Evolutionary conservation across 2,329 filamentous ascomycete genomes (phyloP).

Genomic region (Monilinia aucupariae): DNA sequence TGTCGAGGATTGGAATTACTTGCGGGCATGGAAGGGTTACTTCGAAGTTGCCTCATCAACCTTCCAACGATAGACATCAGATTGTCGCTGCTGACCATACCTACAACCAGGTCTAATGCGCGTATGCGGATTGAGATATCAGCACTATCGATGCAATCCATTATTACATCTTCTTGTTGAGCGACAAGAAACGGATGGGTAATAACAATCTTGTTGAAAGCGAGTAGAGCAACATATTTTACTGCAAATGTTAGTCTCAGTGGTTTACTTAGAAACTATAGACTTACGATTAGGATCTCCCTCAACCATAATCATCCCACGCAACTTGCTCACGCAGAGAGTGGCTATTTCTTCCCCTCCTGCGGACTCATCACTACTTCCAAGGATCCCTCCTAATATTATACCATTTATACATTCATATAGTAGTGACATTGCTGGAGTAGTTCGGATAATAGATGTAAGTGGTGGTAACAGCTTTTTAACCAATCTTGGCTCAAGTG

Average conservation of each 20-base stretch:
- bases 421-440: slow-evolving; percentile 92
- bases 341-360: slow-evolving; percentile 89
- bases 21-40: slow-evolving; percentile 49
- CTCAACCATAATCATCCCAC: slow-evolving; percentile 90
- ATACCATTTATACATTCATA: slow-evolving; percentile 99
- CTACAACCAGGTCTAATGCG: slow-evolving; percentile 83
- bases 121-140: slow-evolving; percentile 95
- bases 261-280: slow-evolving; percentile 11
- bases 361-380: slow-evolving; percentile 69
- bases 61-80: slow-evolving; percentile 78
- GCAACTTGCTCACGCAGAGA: slow-evolving; percentile 85
- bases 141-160: slow-evolving; percentile 91
- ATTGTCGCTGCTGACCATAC: slow-evolving; percentile 88
- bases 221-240: slow-evolving; percentile 93
- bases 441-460: slow-evolving; percentile 89
- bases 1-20: slow-evolving; percentile 44
- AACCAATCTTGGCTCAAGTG: slow-evolving; percentile 83
- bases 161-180: slow-evolving; percentile 90
- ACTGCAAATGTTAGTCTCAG: slow-evolving; percentile 46
- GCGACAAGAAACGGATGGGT: slow-evolving; percentile 86
- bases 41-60: slow-evolving; percentile 78
- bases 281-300: slow-evolving; percentile 84
- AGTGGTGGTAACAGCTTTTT: slow-evolving; percentile 87
- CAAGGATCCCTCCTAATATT: slow-evolving; percentile 90
- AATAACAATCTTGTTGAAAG: slow-evolving; percentile 88